Percentiles rank a stretch among this genome's conserved stretches.
Conservation (phyloP, 2,329 filamentous ascomycete genomes). For the Aureobasidium uvarum region DNA sequence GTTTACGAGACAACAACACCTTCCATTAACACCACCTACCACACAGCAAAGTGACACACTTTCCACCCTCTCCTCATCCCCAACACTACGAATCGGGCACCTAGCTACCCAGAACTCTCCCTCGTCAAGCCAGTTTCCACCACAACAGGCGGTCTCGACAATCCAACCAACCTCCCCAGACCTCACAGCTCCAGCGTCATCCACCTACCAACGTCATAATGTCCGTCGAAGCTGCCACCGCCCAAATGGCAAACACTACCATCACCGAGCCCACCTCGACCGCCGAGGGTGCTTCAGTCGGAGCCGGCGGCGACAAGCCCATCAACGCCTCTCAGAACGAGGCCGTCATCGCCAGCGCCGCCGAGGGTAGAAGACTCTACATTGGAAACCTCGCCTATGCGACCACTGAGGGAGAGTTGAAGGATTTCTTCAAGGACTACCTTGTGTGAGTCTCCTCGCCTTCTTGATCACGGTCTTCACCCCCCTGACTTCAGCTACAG, state of each 20-base stretch:
- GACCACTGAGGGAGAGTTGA: constrained; percentile 99
- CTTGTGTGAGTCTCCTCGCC: constrained; percentile 76
- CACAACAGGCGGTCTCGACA: constrained; percentile 49
- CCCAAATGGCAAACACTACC: constrained; percentile 64
- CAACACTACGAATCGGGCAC: constrained; percentile 38
- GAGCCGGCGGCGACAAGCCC: constrained; percentile 58
- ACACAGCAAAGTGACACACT: constrained; percentile 27
- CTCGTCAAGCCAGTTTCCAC: constrained; percentile 52
- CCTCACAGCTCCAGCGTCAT: constrained; percentile 50
- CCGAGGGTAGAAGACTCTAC: constrained; percentile 98
- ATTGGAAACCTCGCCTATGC: constrained; percentile 99
- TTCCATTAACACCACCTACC: constrained; percentile 27
- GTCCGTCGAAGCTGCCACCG: constrained; percentile 85
- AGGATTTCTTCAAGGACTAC: constrained; percentile 99
- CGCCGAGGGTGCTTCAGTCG: constrained; percentile 55
- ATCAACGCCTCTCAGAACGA: constrained; percentile 75
- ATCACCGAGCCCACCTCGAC: constrained; percentile 56
- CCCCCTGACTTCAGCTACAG: constrained; percentile 51
- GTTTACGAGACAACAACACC: constrained; percentile 25
- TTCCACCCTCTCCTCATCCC: constrained; percentile 1
- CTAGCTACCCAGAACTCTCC: constrained; percentile 55
- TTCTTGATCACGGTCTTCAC: not conserved
- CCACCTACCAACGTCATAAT: constrained; percentile 65
- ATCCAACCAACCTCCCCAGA: constrained; percentile 39
- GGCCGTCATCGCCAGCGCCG: constrained; percentile 92